phyloP scores from a whole-genome alignment of 768 basidiomycete genomes.

The Sistotremastrum niveocremeum region DNA sequence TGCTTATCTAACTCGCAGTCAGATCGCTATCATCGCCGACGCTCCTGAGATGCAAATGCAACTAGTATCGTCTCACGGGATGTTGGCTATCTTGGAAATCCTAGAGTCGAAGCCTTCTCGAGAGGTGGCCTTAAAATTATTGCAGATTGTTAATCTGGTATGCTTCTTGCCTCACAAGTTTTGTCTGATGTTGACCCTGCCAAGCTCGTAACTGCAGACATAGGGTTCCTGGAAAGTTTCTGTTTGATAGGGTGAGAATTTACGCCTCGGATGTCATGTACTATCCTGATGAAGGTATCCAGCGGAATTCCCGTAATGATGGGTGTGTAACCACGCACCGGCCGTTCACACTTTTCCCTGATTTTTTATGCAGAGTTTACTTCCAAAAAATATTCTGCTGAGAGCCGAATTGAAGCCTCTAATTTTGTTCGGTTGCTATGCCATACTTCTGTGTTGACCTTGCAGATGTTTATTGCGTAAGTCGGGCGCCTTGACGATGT shows the following conservation, averaged over 20 bases:
- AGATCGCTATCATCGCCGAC: slow-evolving; percentile 68
- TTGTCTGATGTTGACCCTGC: neutral
- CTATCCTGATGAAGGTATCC: slow-evolving; percentile 4
- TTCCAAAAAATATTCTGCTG: slow-evolving; percentile 84
- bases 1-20: neutral
- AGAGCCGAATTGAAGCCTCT: slow-evolving; percentile 90
- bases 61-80: slow-evolving; percentile 84
- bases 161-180: slow-evolving; percentile 9
- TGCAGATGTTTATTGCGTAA: slow-evolving; percentile 98
- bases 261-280: neutral
- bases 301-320: slow-evolving; percentile 95
- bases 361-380: slow-evolving; percentile 53
- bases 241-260: slow-evolving; percentile 68
- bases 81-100: slow-evolving; percentile 89
- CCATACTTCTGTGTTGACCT: slow-evolving; percentile 80
- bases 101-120: slow-evolving; percentile 77
- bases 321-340: slow-evolving; percentile 30
- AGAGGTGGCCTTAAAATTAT: slow-evolving; percentile 72
- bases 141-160: slow-evolving; percentile 86
- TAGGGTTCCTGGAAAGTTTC: slow-evolving; percentile 85
- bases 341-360: neutral
- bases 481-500: slow-evolving; percentile 18
- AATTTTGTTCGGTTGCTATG: slow-evolving; percentile 88
- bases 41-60: slow-evolving; percentile 79
- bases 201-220: slow-evolving; percentile 45